Evolutionary conservation across 306 rosid species (phyloP), one percentile per base, ranked within the genome.

Genomic region (Vicia sativa): DNA sequence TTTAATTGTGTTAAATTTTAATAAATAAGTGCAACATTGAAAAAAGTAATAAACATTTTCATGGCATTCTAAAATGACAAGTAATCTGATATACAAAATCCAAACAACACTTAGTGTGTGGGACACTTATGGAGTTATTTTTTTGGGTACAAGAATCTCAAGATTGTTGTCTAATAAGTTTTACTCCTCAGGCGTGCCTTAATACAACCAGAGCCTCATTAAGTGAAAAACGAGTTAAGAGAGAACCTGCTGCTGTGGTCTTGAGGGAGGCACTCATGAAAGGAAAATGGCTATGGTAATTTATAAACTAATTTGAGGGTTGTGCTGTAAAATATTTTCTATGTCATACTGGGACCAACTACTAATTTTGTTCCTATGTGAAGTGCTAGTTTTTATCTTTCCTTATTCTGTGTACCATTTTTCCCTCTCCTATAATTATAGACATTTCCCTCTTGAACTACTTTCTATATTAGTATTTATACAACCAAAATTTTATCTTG

Each of bases 251-350:
- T 78, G 87, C 88, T 78, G 75, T 54, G 64, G 81, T 87, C 72
- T 65, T 92, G 59, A 81, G 81, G 74, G 96, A 90, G 79, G 96
- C 90, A 71, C 96, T 90, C 74, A 77, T 70, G 79, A 52, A 80
- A 75, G 98, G 98, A 34, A 92, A 90, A 81, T 92, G 98, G 98
- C 79, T 92, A 70, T 90, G 98, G 98, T 92, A 90, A 86, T 81
- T 75, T 74, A 31, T 65, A 45, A 37, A 62, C 69, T 73, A 56
- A 59, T 66, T 56, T 62, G 62, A 28, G 38, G 65, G 55, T 54
- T 62, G 29, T 21, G 13, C 37, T 23, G 64, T 50, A 23, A 18
- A 37, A 5, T 46, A 26, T 56, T 71, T 64, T 69, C 18, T 80
- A 48, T 72, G 60, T 16, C 54, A 58, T 53, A 61, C 18, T 54